These are phyloP conservation scores for Mycosphaerelloides madeirae DNA, from an alignment of 2,329 filamentous ascomycete species.

Conservation along the genomic window DNA sequence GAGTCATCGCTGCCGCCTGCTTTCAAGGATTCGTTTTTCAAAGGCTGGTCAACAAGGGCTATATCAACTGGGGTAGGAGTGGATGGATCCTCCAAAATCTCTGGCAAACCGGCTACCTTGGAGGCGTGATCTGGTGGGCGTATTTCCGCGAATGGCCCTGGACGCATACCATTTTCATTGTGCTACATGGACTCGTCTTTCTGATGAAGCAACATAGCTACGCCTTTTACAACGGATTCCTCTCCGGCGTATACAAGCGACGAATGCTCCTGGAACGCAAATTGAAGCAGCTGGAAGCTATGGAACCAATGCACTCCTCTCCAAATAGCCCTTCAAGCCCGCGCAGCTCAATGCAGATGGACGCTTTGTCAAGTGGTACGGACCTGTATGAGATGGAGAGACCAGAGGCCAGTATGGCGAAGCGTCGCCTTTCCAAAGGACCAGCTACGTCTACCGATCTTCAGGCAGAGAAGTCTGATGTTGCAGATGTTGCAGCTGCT, in stretches of 20 bases:
- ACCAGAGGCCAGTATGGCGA: conserved; percentile 5
- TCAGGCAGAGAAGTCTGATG: conserved; percentile 48
- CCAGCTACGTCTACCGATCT: conserved; percentile 42
- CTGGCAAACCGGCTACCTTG: conserved; percentile 65
- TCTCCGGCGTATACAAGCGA: conserved; percentile 54
- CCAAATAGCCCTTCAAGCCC: conserved; percentile 33
- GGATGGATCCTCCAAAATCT: conserved; percentile 73
- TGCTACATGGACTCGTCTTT: conserved; percentile 69
- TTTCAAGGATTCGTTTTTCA: conserved; percentile 64
- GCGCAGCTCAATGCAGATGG: conserved; percentile 2
- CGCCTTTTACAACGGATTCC: conserved; percentile 71
- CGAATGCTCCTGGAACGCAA: conserved; percentile 42
- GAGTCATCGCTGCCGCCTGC: conserved; percentile 62
- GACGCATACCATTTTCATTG: conserved; percentile 76
- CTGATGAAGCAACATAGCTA: conserved; percentile 83
- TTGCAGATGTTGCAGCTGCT: conserved; percentile 57
- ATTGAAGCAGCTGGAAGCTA: conserved; percentile 55
- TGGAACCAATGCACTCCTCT: conserved; percentile 40
- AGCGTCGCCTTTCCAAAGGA: conserved; percentile 33
- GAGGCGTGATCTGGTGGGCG: conserved; percentile 59
- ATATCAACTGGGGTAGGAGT: conserved; percentile 60
- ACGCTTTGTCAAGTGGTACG: conserved; percentile 14
- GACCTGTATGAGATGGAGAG: conserved; percentile 13
- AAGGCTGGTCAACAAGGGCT: conserved; percentile 53
- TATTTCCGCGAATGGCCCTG: conserved; percentile 72